Percentiles rank a stretch among this genome's conserved stretches.
Conservation (phyloP, 345 rosid genomes). For the Reutealis trisperma region DNA sequence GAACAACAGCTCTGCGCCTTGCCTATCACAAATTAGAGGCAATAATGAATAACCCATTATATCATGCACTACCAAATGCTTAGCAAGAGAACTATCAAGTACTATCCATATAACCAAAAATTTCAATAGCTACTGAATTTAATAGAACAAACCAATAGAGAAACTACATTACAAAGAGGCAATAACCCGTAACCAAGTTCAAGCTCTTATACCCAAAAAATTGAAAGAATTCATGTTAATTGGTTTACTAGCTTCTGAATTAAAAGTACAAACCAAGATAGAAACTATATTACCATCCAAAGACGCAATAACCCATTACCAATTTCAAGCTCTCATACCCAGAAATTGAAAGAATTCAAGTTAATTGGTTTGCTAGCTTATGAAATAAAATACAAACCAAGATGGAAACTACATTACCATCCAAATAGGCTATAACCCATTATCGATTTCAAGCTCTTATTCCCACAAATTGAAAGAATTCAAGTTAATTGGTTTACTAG, state of each 20-base stretch:
- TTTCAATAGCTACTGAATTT: slow-evolving; percentile 2
- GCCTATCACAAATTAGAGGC: slow-evolving; percentile 40
- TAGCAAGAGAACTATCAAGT: too few species aligned
- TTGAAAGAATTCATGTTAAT: background rate
- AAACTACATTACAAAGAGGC: too few species aligned
- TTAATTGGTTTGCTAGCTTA: background rate
- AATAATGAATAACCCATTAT: too few species aligned
- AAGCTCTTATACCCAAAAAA: background rate
- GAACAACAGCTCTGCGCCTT: slow-evolving; percentile 88
- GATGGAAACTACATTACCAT: too few species aligned
- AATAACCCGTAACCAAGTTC: background rate
- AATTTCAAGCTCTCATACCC: background rate
- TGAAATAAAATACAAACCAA: background rate
- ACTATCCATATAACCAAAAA: slow-evolving; percentile 7
- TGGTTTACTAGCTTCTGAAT: background rate
- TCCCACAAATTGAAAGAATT: background rate
- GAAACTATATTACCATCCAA: slow-evolving; percentile 63
- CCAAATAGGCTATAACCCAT: background rate
- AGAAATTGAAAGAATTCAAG: background rate
- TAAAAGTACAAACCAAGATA: background rate
- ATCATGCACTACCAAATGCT: too few species aligned
- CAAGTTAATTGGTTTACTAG: background rate
- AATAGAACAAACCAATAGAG: too few species aligned
- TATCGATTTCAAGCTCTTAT: slow-evolving; percentile 2
- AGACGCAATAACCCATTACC: slow-evolving; percentile 32